These are phyloP conservation scores for Cucurbita pepo DNA, from an alignment of 306 rosid species.

Conservation along the genomic window DNA sequence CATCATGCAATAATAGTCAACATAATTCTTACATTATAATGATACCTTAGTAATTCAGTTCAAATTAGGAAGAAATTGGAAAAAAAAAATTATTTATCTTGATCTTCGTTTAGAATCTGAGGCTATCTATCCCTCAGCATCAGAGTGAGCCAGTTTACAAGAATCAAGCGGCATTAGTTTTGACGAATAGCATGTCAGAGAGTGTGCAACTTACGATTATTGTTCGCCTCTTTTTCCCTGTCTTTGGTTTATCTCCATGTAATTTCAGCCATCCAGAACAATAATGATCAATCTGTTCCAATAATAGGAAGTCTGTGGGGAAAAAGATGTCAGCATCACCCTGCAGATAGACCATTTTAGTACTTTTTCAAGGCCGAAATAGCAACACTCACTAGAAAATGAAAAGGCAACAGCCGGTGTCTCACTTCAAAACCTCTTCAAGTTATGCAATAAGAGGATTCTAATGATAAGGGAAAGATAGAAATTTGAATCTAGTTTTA, in stretches of 20 bases:
- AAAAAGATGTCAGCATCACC: slow-evolving; percentile 94
- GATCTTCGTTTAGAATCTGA: not conserved
- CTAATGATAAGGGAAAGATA: not conserved
- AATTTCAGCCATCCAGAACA: slow-evolving; percentile 74
- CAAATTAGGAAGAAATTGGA: not conserved
- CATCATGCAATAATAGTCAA: too few species aligned
- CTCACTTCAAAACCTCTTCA: not conserved
- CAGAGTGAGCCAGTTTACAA: not conserved
- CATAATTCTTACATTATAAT: too few species aligned
- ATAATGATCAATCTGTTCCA: slow-evolving; percentile 78
- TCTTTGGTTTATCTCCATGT: slow-evolving; percentile 33
- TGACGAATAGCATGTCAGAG: not conserved
- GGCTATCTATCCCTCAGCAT: not conserved
- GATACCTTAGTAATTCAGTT: not conserved
- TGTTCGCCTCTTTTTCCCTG: slow-evolving; percentile 80
- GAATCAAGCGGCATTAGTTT: not conserved
- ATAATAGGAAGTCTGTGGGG: slow-evolving; percentile 81
- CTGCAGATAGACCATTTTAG: slow-evolving; percentile 25
- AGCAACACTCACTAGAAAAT: not conserved
- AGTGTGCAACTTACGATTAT: slow-evolving; percentile 37
- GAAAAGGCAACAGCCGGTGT: not conserved
- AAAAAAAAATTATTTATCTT: not conserved
- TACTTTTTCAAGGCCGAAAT: not conserved
- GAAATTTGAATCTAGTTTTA: not conserved
- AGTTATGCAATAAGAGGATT: not conserved